Percentiles rank a stretch among this genome's conserved stretches.
Conservation (phyloP, 352 stramenopile species). For the Phytophthora sojae region DNA sequence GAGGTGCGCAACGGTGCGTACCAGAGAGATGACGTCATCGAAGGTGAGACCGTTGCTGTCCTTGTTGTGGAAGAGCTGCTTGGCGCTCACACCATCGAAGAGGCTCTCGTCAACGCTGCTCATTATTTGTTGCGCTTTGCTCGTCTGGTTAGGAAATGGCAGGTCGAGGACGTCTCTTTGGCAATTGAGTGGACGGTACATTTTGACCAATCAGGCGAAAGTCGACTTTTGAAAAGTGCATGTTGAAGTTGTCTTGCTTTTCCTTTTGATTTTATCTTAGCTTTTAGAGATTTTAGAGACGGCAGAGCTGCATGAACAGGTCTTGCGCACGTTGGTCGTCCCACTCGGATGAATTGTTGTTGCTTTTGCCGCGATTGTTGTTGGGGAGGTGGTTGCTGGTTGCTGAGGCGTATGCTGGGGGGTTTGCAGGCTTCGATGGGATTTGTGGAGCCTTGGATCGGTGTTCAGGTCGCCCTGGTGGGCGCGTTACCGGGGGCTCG, state of each 20-base stretch:
- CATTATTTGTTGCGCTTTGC: slow-evolving; percentile 4
- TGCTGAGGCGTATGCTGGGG: neutral
- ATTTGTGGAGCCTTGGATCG: slow-evolving; percentile 14
- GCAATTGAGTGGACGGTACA: slow-evolving; percentile 9
- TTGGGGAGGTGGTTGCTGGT: slow-evolving; percentile 1
- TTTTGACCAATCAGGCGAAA: slow-evolving; percentile 26
- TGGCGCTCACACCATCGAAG: slow-evolving; percentile 71
- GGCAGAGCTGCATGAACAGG: slow-evolving; percentile 75
- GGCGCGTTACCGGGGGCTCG: slow-evolving; percentile 5
- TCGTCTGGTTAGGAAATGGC: slow-evolving; percentile 12
- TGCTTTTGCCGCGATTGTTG: slow-evolving; percentile 6
- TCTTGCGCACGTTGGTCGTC: slow-evolving; percentile 67
- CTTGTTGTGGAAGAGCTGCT: slow-evolving; percentile 77
- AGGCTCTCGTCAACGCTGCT: slow-evolving; percentile 46
- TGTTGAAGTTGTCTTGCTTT: slow-evolving; percentile 23
- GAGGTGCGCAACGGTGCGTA: slow-evolving; percentile 27
- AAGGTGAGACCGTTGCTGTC: slow-evolving; percentile 82
- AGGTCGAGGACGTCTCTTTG: slow-evolving; percentile 5
- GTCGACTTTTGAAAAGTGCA: slow-evolving; percentile 3
- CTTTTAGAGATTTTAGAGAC: slow-evolving; percentile 30
- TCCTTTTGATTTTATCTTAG: neutral
- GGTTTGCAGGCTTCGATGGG: slow-evolving; percentile 18
- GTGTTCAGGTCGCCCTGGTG: neutral
- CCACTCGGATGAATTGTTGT: slow-evolving; percentile 40
- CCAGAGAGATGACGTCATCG: slow-evolving; percentile 88